Conservation (phyloP, 2,329 filamentous ascomycete species). For the Xylariaceae sp. region DNA sequence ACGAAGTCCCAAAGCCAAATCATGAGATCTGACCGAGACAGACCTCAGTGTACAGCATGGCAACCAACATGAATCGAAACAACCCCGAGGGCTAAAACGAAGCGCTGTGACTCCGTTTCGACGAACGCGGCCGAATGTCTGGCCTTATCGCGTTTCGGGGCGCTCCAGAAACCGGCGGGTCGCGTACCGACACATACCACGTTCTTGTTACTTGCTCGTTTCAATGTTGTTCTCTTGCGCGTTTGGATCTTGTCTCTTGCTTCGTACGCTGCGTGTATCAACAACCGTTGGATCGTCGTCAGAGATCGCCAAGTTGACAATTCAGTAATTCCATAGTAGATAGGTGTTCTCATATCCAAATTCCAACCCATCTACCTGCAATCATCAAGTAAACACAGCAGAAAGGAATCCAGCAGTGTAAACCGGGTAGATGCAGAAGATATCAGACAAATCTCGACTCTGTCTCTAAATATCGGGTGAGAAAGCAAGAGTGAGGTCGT, state of each 20-base stretch:
- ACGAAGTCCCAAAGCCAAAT: background rate
- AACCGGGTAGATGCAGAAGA: conserved; percentile 9
- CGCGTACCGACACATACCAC: background rate
- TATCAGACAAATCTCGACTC: conserved; percentile 20
- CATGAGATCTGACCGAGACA: conserved; percentile 10
- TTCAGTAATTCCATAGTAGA: too few species aligned
- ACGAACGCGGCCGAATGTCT: conserved; percentile 21
- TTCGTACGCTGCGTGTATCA: too few species aligned
- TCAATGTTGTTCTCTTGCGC: background rate
- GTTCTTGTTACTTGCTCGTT: background rate
- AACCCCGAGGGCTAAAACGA: conserved; percentile 19
- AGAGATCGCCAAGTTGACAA: too few species aligned
- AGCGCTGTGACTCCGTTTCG: conserved; percentile 23
- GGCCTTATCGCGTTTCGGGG: conserved; percentile 18
- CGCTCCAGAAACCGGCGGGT: conserved; percentile 22
- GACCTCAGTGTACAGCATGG: conserved; percentile 6
- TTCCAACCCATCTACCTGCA: too few species aligned
- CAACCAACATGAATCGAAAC: conserved; percentile 21
- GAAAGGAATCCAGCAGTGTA: background rate
- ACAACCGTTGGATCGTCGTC: too few species aligned
- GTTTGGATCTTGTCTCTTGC: too few species aligned
- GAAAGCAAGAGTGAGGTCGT: too few species aligned
- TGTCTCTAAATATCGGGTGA: background rate
- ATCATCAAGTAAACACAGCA: too few species aligned
- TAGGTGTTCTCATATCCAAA: too few species aligned